A percentile compares a stretch with the other conserved stretches of the same genome.
Evolutionary conservation across 805 yeast species (phyloP).

Genomic region (Lipomyces lipofer): DNA sequence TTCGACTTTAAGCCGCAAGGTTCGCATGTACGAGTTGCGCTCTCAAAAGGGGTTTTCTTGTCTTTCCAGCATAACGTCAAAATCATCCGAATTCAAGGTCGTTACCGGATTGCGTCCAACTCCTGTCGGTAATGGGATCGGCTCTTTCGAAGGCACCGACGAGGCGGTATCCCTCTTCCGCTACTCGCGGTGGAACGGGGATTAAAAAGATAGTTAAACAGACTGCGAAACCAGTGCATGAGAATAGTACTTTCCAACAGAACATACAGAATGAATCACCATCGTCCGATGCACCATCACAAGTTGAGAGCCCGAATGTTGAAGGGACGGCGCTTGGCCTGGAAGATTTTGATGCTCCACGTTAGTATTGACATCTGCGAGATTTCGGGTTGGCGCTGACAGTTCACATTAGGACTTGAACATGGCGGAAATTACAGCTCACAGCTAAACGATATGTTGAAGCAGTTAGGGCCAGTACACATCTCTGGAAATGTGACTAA

Average conservation of each 20-base stretch:
- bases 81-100: neutral
- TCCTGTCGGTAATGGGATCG: constrained; percentile 21
- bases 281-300: constrained; percentile 8
- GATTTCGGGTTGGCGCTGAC: too few relatives aligned
- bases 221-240: neutral
- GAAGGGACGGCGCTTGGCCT: constrained; percentile 7
- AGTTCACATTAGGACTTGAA: too few relatives aligned
- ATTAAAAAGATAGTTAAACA: neutral
- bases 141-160: constrained; percentile 16
- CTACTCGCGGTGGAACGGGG: constrained; percentile 19
- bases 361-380: neutral
- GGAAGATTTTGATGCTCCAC: constrained; percentile 17
- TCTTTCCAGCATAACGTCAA: too few relatives aligned
- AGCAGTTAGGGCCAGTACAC: constrained; percentile 19
- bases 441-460: constrained; percentile 18
- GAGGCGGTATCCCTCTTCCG: constrained; percentile 24
- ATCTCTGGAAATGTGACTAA: constrained; percentile 4
- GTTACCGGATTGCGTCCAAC: neutral
- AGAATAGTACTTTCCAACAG: constrained; percentile 5
- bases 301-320: neutral
- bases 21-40: too few relatives aligned
- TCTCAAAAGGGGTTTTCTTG: too few relatives aligned
- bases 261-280: constrained; percentile 3
- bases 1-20: too few relatives aligned
- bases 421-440: constrained; percentile 11